These are phyloP conservation scores for Fonsecaea multimorphosa DNA, from an alignment of 2,329 filamentous ascomycete species.

Conservation along the genomic window DNA sequence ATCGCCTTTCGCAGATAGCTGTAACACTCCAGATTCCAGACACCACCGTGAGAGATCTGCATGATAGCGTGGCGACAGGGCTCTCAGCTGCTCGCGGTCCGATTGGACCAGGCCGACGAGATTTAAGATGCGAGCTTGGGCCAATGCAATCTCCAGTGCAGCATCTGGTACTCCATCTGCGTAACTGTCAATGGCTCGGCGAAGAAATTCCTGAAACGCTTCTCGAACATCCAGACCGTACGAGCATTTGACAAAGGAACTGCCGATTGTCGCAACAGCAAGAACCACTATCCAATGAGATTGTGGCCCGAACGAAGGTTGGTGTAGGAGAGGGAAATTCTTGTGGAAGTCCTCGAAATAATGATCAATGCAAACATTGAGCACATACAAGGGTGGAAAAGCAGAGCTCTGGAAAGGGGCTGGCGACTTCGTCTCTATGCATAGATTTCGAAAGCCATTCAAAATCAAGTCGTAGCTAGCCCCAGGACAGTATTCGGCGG, in stretches of 20 bases:
- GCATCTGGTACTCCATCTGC: conserved; percentile 24
- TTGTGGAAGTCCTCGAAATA: conserved; percentile 50
- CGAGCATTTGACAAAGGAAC: conserved; percentile 43
- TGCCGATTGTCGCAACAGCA: conserved; percentile 50
- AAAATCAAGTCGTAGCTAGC: conserved; percentile 42
- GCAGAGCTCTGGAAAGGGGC: conserved; percentile 42
- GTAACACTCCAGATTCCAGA: conserved; percentile 35
- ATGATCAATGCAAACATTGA: conserved; percentile 45
- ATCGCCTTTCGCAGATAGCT: conserved; percentile 21
- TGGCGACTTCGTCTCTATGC: conserved; percentile 44
- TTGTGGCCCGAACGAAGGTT: conserved; percentile 47
- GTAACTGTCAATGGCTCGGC: conserved; percentile 43
- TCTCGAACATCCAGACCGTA: conserved; percentile 42
- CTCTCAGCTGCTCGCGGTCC: conserved; percentile 30
- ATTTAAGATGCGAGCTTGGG: conserved; percentile 35
- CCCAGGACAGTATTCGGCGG: conserved; percentile 24
- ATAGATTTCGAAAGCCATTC: conserved; percentile 44
- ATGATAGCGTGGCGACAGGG: conserved; percentile 32
- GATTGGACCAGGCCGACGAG: conserved; percentile 33
- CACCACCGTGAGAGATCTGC: conserved; percentile 37
- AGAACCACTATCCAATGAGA: conserved; percentile 51
- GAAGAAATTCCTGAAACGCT: conserved; percentile 52
- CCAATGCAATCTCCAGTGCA: conserved; percentile 24
- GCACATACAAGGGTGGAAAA: conserved; percentile 42
- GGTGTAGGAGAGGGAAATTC: conserved; percentile 51